phyloP scores from a whole-genome alignment of 139 green algal genomes.

The Coccomyxa sp. region DNA sequence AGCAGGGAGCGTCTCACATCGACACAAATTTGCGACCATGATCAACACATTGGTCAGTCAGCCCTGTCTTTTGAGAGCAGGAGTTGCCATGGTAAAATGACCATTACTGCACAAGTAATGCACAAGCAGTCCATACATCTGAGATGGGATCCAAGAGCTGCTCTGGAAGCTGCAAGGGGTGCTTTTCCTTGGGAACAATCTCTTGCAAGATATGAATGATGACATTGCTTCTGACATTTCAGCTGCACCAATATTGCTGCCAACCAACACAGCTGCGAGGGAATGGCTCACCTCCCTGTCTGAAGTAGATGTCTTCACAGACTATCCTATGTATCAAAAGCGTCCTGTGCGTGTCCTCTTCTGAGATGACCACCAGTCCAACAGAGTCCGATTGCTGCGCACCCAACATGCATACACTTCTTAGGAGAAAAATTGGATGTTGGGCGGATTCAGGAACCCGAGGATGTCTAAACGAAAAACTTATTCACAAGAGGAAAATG shows the following conservation, averaged over 20 bases:
- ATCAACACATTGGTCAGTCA: not conserved
- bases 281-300: conserved; percentile 55
- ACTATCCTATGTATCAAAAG: conserved; percentile 88
- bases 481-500: too few species aligned
- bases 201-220: too few species aligned
- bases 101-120: too few species aligned
- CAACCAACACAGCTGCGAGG: too few species aligned
- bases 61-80: not conserved
- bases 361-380: conserved; percentile 86
- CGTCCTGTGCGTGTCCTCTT: conserved; percentile 66
- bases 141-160: not conserved
- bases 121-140: not conserved
- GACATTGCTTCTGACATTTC: too few species aligned
- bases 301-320: conserved; percentile 77
- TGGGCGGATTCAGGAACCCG: too few species aligned
- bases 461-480: too few species aligned
- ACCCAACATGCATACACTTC: too few species aligned
- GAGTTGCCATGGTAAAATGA: not conserved
- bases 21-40: too few species aligned
- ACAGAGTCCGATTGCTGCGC: conserved; percentile 64
- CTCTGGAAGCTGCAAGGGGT: not conserved
- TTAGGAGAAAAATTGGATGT: too few species aligned
- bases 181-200: too few species aligned
- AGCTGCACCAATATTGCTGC: too few species aligned
- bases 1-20: not conserved